These are phyloP conservation scores for Candida insectalens DNA, from an alignment of 805 yeast genomes.

Conservation along the genomic window DNA sequence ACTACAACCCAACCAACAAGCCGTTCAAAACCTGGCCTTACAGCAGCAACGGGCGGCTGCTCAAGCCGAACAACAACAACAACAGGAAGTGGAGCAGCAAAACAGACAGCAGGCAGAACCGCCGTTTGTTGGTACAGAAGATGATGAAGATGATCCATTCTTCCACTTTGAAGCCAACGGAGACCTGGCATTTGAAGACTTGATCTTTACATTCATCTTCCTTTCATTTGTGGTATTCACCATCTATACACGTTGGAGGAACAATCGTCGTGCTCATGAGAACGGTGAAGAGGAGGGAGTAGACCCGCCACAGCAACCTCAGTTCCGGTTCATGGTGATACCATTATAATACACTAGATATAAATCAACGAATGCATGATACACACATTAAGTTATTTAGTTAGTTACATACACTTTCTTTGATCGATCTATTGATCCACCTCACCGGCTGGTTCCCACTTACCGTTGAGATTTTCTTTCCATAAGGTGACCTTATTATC, in stretches of 20 bases:
- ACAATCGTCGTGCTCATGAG: constrained; percentile 2
- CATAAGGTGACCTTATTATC: constrained; percentile 93
- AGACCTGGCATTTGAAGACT: constrained; percentile 9
- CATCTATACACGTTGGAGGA: constrained; percentile 8
- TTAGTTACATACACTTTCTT: neutral
- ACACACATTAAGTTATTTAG: neutral
- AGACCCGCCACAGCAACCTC: constrained; percentile 2
- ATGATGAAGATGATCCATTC: constrained; percentile 1
- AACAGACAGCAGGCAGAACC: neutral
- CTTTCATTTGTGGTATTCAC: constrained; percentile 8
- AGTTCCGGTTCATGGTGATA: constrained; percentile 19
- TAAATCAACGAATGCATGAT: neutral
- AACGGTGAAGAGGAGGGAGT: constrained; percentile 2
- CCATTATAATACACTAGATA: constrained; percentile 11
- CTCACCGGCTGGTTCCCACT: constrained; percentile 97
- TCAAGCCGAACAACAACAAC: neutral
- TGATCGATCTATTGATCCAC: constrained; percentile 55
- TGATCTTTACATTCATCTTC: constrained; percentile 9
- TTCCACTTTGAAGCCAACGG: constrained; percentile 8
- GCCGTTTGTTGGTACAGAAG: constrained; percentile 1
- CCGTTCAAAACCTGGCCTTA: neutral
- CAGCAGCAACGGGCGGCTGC: neutral
- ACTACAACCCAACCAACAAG: constrained; percentile 6
- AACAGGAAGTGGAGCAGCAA: neutral
- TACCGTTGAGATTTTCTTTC: constrained; percentile 89